phyloP scores from a whole-genome alignment of 2,329 filamentous ascomycete genomes.

The Colletotrichum camelliae region DNA sequence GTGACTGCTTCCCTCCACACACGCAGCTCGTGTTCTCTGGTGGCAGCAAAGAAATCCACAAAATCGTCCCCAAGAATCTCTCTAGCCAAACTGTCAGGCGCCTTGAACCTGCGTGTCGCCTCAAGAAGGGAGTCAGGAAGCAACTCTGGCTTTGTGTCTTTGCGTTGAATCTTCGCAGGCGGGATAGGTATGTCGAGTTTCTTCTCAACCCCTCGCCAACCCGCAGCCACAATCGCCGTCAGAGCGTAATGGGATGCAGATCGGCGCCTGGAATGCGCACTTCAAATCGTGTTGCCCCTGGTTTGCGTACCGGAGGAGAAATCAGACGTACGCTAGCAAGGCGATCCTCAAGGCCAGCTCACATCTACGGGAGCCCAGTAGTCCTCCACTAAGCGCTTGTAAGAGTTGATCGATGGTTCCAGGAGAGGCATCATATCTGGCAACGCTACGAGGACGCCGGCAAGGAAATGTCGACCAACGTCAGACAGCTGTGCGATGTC shows the following conservation, averaged over 20 bases:
- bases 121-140: slow-evolving; percentile 74
- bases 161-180: slow-evolving; percentile 56
- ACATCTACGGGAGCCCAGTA: slow-evolving; percentile 71
- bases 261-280: background rate
- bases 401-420: slow-evolving; percentile 77
- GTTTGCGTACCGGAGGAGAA: background rate
- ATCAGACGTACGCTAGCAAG: background rate
- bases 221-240: background rate
- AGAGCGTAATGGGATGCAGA: background rate
- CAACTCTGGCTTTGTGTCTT: slow-evolving; percentile 30
- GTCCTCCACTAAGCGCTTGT: slow-evolving; percentile 80
- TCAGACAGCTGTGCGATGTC: background rate
- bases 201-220: slow-evolving; percentile 58
- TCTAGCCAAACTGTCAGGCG: background rate
- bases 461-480: background rate
- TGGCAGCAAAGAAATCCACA: slow-evolving; percentile 76
- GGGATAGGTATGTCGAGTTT: slow-evolving; percentile 71
- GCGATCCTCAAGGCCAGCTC: background rate
- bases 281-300: background rate
- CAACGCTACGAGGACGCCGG: slow-evolving; percentile 52
- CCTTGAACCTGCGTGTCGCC: slow-evolving; percentile 47
- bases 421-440: slow-evolving; percentile 79
- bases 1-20: slow-evolving; percentile 81
- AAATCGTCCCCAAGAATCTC: slow-evolving; percentile 49
- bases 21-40: slow-evolving; percentile 73